These are phyloP conservation scores for Peterozyma xylosa DNA, from an alignment of 805 yeast genomes.

Conservation along the genomic window DNA sequence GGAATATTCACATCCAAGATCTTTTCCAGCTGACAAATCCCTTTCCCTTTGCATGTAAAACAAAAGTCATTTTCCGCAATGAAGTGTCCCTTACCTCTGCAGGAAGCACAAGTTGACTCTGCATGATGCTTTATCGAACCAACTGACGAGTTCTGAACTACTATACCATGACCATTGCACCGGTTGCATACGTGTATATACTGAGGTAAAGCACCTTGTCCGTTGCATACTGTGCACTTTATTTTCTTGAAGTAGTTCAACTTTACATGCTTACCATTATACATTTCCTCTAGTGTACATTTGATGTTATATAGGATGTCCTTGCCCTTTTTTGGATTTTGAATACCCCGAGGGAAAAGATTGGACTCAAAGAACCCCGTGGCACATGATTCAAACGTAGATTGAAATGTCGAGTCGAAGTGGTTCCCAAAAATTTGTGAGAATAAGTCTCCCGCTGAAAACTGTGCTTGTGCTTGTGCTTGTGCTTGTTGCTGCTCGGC, in stretches of 20 bases:
- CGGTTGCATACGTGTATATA: conserved; percentile 20
- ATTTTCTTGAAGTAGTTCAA: conserved; percentile 45
- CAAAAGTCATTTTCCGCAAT: conserved; percentile 27
- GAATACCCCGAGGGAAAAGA: not conserved
- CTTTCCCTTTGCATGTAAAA: conserved; percentile 34
- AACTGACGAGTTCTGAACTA: conserved; percentile 29
- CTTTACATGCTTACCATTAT: conserved; percentile 48
- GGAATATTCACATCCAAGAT: conserved; percentile 44
- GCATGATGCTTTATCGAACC: conserved; percentile 37
- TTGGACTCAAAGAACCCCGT: not conserved
- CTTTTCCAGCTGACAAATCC: conserved; percentile 38
- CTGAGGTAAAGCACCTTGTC: conserved; percentile 35
- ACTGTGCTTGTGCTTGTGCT: not conserved
- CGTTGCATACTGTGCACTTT: conserved; percentile 42
- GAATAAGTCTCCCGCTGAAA: conserved; percentile 20
- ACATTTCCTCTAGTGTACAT: conserved; percentile 48
- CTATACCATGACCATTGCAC: conserved; percentile 37
- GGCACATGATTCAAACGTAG: not conserved
- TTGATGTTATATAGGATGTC: conserved; percentile 50
- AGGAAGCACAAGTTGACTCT: conserved; percentile 35
- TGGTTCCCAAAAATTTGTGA: conserved; percentile 20
- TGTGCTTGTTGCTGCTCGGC: not conserved
- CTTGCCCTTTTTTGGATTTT: conserved; percentile 29
- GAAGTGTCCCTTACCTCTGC: conserved; percentile 32
- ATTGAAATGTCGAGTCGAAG: not conserved